Base-by-base conservation (phyloP, 2,329 filamentous ascomycete species). In the Pestalotiopsis sp. region DNA sequence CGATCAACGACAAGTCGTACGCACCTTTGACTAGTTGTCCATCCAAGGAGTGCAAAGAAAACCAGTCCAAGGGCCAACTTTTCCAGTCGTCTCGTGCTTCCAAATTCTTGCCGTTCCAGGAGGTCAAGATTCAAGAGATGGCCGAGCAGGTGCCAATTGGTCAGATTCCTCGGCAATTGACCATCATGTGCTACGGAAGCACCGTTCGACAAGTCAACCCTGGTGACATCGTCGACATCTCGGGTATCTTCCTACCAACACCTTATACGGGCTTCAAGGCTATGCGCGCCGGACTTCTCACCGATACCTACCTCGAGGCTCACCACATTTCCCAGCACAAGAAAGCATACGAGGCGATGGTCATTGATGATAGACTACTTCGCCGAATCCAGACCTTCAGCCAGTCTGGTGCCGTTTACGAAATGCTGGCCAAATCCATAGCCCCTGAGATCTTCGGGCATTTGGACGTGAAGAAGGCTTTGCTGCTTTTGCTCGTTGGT, bases 261-360 rank as follows among this genome's bases (percentile, higher is more conserved):
- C 96, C 96, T 0, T 99, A 99, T 80, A 99, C 96, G n/a, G 96
- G 96, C 58, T 99, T 99, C 87, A 92, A 97, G 82, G 97, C 96
- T 3, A 98, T 99, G 83, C 92, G 93, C 73, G 96, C 96, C 31
- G 96, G 96, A 69, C 88, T 99, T n/a, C 83, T 99, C 70, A 99
- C 96, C 41, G 96, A 99, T 77, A 99, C 96, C 1, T 99, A 97
- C 78, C 85, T 99, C 13, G 96, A 99, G 82, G 96, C 95, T 4
- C 96, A 99, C 78, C 88, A 97, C 77, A 91, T 99, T 61, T 90
- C 90, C 57, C 96, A 99, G 80, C 96, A 99, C 87, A 99, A 99
- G 84, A 97, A 98, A 82, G 95, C 95, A 0, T 99, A 99, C 81
- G 93, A 97, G 72, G 92, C 97, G 76, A 93, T 98, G 84, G 88